Conservation (phyloP, 2,329 filamentous ascomycete genomes). For the Verticillium isaacii region DNA sequence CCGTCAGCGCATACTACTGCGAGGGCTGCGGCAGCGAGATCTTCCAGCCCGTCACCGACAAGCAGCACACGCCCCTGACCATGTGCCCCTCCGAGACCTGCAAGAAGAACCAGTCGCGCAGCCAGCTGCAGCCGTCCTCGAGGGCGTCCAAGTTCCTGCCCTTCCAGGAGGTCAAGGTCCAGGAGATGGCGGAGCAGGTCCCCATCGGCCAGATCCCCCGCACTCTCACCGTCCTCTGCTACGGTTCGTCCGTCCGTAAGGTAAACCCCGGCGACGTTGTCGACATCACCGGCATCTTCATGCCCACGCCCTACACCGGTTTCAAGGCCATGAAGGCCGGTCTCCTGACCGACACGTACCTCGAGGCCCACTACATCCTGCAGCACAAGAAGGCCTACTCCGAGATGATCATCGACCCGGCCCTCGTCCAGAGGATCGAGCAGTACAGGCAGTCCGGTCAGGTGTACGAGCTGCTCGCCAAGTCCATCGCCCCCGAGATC, state of each 20-base stretch:
- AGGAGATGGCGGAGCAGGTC: conserved; percentile 98
- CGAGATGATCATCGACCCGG: conserved; percentile 78
- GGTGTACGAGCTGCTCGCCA: conserved; percentile 91
- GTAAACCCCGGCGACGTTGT: conserved; percentile 93
- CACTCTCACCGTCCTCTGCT: conserved; percentile 82
- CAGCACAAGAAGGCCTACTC: conserved; percentile 99
- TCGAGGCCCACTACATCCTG: conserved; percentile 87
- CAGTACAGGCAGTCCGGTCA: conserved; percentile 80
- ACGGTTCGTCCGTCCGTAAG: conserved; percentile 78
- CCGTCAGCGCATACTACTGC: conserved; percentile 96
- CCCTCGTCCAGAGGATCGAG: conserved; percentile 77
- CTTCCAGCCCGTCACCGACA: conserved; percentile 90
- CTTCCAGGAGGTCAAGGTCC: conserved; percentile 97
- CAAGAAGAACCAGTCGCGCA: conserved; percentile 83
- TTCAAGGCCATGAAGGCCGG: conserved; percentile 96
- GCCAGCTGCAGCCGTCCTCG: conserved; percentile 90
- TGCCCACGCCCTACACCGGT: conserved; percentile 97
- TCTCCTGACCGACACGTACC: conserved; percentile 92
- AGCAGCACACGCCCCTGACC: conserved; percentile 81
- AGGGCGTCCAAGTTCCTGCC: conserved; percentile 94
- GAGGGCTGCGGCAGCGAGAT: conserved; percentile 95
- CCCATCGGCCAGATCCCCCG: conserved; percentile 96
- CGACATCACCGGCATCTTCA: conserved; percentile 90
- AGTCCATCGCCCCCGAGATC: conserved; percentile 96
- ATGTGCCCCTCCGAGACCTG: conserved; percentile 90